Conservation (phyloP, 495 filamentous ascomycete genomes). For the Xanthoparmelia taractica region DNA sequence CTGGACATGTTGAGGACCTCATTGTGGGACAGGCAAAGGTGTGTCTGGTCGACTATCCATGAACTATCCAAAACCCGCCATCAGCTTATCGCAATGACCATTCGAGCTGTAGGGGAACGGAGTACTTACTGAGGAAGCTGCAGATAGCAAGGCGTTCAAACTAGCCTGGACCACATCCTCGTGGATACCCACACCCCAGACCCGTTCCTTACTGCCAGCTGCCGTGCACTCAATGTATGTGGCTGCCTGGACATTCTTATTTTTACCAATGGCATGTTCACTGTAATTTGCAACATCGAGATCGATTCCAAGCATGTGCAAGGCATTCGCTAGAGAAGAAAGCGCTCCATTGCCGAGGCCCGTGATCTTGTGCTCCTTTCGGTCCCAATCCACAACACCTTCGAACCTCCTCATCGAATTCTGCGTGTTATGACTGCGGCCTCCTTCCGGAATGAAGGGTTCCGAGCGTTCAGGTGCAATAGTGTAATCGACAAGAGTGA, state of each 20-base stretch:
- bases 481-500: conserved; percentile 84
- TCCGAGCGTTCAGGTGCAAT: conserved; percentile 77
- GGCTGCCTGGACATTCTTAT: conserved; percentile 77
- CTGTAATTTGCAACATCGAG: conserved; percentile 93
- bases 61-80: conserved; percentile 13
- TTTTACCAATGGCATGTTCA: conserved; percentile 74
- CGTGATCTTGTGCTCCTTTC: conserved; percentile 64
- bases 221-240: conserved; percentile 89
- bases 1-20: background rate
- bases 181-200: conserved; percentile 96
- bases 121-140: conserved; percentile 47
- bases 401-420: conserved; percentile 76
- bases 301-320: conserved; percentile 74
- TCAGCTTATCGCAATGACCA: background rate
- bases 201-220: conserved; percentile 56
- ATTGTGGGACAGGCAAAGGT: conserved; percentile 10
- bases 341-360: conserved; percentile 87
- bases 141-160: conserved; percentile 79
- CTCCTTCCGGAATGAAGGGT: conserved; percentile 54
- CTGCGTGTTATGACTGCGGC: conserved; percentile 47
- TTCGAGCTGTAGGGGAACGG: background rate
- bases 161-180: conserved; percentile 90
- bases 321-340: conserved; percentile 76
- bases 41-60: conserved; percentile 19
- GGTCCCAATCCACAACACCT: conserved; percentile 82